phyloP scores from a whole-genome alignment of 2,329 filamentous ascomycete genomes.

The Alternaria brassicae region DNA sequence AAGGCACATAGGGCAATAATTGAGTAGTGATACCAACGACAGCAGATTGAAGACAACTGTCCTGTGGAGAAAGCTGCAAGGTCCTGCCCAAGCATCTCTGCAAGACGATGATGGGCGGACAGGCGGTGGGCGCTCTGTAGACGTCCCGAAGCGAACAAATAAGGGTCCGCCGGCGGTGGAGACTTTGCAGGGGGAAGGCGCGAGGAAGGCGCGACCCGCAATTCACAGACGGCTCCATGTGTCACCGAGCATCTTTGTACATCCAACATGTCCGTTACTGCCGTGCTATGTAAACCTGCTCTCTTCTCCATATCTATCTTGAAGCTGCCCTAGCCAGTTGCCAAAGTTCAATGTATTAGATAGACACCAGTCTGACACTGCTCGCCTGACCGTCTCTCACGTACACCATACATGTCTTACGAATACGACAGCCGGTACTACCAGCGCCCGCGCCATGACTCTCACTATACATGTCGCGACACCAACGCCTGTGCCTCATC shows the following conservation, averaged over 20 bases:
- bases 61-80: background rate
- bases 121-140: conserved; percentile 15
- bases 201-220: conserved; percentile 15
- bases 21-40: background rate
- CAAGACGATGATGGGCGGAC: conserved; percentile 8
- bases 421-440: conserved; percentile 37
- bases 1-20: background rate
- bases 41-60: background rate
- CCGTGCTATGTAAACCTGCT: conserved; percentile 12
- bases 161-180: conserved; percentile 7
- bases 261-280: conserved; percentile 17
- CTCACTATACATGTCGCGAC: conserved; percentile 37
- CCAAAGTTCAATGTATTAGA: conserved; percentile 7
- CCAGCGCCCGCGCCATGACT: conserved; percentile 34
- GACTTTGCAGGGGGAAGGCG: conserved; percentile 5
- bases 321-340: conserved; percentile 8
- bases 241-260: conserved; percentile 19
- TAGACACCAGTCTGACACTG: conserved; percentile 14
- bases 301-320: conserved; percentile 9
- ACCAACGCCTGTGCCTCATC: conserved; percentile 30
- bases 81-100: background rate
- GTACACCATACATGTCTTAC: conserved; percentile 30
- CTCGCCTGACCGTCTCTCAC: conserved; percentile 19
- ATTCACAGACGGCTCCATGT: conserved; percentile 15
- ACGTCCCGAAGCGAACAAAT: conserved; percentile 15